Evolutionary conservation across 2,329 filamentous ascomycete genomes (phyloP), one percentile per base, ranked within the genome.

Genomic region (Stagonosporopsis chrysanthemi): DNA sequence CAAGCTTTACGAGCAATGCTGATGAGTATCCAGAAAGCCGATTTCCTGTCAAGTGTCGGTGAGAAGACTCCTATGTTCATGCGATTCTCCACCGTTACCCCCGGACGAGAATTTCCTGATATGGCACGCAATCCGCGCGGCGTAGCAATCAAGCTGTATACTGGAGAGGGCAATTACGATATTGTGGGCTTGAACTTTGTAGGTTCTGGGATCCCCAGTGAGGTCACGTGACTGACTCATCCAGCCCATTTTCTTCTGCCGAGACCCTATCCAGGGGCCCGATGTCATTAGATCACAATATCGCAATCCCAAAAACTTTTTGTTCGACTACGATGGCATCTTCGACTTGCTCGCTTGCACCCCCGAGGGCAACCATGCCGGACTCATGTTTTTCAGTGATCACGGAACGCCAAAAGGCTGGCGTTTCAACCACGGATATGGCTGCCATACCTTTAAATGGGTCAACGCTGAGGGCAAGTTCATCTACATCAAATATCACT

Each of bases 401-500:
- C 80, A 81, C 45, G 81, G 81, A 8, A 83, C 80, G 1, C 81
- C 81, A 1, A 69, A 76, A 12, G 80, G 78, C 22, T 82, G 78
- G 78, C 70, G 76, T 5, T 76, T 70, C 57, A 72, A 71, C 29
- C 68, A 71, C 33, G 70, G 78, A 7, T 81, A 81, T 56, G 78
- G 79, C 24, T 80, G 80, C 58, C 78, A 82, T 58, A 80, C 79
- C 1, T 81, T 81, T 70, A 80, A 78, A 67, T 80, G 77, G 72
- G 77, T 81, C 33, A 82, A 83, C 54, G 71, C 76, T 44, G 66
- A 82, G 2, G 80, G 81, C 45, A 72, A 77, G 33, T 83, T 82
- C 50, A 79, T 82, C 22, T 83, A 83, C 70, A 80, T 81, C 74
- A 83, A 82, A 70, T 81, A 80, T 68, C 79, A 82, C 67, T 81